These are phyloP conservation scores for Salvia rosmarinus DNA, from an alignment of 257 asterid species.

Conservation along the genomic window DNA sequence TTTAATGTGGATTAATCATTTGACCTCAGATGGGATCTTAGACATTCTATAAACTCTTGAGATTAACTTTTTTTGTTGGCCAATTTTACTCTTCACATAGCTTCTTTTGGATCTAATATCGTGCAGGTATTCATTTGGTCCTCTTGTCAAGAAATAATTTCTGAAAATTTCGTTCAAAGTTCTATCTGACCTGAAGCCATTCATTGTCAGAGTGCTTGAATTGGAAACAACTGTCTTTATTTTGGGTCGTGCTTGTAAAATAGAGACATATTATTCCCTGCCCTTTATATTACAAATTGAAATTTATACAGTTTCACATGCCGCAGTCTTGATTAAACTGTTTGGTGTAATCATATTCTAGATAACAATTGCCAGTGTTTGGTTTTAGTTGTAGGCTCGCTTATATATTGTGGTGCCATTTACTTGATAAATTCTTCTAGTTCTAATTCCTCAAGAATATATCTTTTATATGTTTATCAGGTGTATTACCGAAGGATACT, in stretches of 20 bases:
- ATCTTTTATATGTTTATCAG: constrained; percentile 41
- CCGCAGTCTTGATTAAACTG: not conserved
- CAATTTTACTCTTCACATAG: not conserved
- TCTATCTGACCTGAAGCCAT: not conserved
- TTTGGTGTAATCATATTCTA: not conserved
- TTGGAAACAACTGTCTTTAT: not conserved
- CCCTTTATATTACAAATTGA: not conserved
- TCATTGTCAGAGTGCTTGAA: constrained; percentile 11
- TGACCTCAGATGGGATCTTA: not conserved
- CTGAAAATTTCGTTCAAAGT: not conserved
- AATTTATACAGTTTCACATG: not conserved
- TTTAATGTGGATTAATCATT: too few relatives aligned
- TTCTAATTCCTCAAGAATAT: constrained; percentile 6
- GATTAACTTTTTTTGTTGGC: not conserved
- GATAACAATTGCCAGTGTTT: not conserved
- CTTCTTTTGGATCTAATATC: not conserved
- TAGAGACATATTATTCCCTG: not conserved
- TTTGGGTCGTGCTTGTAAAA: constrained; percentile 15
- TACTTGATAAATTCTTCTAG: not conserved
- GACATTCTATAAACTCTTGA: not conserved
- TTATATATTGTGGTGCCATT: not conserved
- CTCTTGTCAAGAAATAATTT: not conserved
- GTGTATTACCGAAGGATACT: constrained; percentile 57
- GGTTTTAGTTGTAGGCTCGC: not conserved
- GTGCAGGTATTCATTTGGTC: not conserved